phyloP scores from a whole-genome alignment of 495 filamentous ascomycete species.

The Talaromyces proteolyticus region DNA sequence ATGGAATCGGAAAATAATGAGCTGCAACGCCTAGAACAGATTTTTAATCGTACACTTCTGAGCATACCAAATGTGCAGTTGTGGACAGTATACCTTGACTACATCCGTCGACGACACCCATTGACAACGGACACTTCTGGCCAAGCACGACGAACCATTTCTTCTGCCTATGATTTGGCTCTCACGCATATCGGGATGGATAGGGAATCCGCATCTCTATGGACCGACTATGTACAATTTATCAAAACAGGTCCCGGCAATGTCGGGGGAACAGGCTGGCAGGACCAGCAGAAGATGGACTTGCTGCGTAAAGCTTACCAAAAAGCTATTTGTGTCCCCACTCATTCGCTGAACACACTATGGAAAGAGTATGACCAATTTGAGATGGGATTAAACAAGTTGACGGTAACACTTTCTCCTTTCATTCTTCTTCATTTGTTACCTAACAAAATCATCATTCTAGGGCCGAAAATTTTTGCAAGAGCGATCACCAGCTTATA shows the following conservation, averaged over 20 bases:
- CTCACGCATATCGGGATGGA: slow-evolving; percentile 87
- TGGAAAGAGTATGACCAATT: slow-evolving; percentile 99
- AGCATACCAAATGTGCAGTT: slow-evolving; percentile 72
- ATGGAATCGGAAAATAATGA: slow-evolving; percentile 86
- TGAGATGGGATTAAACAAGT: slow-evolving; percentile 86
- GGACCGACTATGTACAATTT: slow-evolving; percentile 90
- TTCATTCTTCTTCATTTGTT: slow-evolving; percentile 7
- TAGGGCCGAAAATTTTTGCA: slow-evolving; percentile 90
- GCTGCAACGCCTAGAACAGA: slow-evolving; percentile 66
- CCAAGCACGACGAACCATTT: slow-evolving; percentile 66
- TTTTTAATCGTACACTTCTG: slow-evolving; percentile 71
- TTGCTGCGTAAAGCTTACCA: slow-evolving; percentile 85
- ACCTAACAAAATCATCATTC: slow-evolving; percentile 12
- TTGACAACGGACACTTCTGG: slow-evolving; percentile 74
- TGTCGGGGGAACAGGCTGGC: slow-evolving; percentile 81
- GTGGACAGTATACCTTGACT: slow-evolving; percentile 92
- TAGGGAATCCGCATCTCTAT: slow-evolving; percentile 83
- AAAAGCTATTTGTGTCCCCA: slow-evolving; percentile 78
- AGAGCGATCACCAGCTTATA: slow-evolving; percentile 84
- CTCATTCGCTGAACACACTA: slow-evolving; percentile 66
- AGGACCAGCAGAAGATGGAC: slow-evolving; percentile 98
- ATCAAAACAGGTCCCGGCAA: slow-evolving; percentile 78
- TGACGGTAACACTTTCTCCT: slow-evolving; percentile 50
- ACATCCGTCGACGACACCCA: slow-evolving; percentile 86
- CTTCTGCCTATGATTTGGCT: slow-evolving; percentile 83